phyloP scores from a whole-genome alignment of 352 stramenopile genomes.

The Globisporangium parvum region DNA sequence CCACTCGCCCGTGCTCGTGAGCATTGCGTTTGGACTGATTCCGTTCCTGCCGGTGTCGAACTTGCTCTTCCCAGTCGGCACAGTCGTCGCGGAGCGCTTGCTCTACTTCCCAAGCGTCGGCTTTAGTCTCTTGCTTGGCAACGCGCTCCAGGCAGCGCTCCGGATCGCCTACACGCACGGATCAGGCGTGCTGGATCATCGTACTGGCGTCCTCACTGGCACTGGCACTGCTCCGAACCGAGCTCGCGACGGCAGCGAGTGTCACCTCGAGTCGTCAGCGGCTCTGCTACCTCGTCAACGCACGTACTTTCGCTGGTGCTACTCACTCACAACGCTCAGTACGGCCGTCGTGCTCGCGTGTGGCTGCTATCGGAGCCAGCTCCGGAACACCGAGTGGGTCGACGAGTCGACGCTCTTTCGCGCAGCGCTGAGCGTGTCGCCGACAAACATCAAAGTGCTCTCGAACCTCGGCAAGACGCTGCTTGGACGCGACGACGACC shows the following conservation, averaged over 20 bases:
- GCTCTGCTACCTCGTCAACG: neutral
- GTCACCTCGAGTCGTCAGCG: neutral
- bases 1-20: constrained; percentile 35
- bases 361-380: constrained; percentile 32
- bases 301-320: constrained; percentile 6
- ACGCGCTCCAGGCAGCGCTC: constrained; percentile 26
- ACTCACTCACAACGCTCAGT: constrained; percentile 11
- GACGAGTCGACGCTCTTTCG: constrained; percentile 54
- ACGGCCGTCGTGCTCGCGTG: constrained; percentile 22
- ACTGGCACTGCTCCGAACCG: neutral
- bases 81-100: constrained; percentile 86
- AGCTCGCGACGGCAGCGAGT: neutral
- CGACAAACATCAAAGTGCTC: constrained; percentile 74
- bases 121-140: constrained; percentile 60
- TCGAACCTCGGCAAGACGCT: constrained; percentile 65
- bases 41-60: constrained; percentile 91
- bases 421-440: constrained; percentile 39
- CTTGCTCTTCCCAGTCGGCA: constrained; percentile 88
- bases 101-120: constrained; percentile 89
- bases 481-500: constrained; percentile 32
- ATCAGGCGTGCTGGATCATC: no score
- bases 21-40: constrained; percentile 69
- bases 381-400: constrained; percentile 63
- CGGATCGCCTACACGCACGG: constrained; percentile 18
- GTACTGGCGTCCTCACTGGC: no score